Evolutionary conservation across 371 early-diverging fungal genomes (phyloP), one percentile per base, ranked within the genome.

Genomic region (Zopfochytrium polystomum): DNA sequence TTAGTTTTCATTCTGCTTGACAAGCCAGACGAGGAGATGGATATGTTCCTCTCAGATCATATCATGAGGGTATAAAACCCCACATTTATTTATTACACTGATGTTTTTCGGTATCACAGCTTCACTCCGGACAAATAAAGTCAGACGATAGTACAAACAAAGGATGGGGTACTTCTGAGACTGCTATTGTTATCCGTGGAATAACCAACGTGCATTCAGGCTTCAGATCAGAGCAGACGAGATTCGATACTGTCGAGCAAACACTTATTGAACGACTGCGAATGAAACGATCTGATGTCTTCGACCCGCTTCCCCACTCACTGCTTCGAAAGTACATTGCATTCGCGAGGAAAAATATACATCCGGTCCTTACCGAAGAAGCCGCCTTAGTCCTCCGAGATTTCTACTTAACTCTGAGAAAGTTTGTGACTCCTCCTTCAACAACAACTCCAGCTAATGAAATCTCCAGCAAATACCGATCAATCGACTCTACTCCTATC

Each of bases 1-100:
- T 78, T 99, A 58, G 76, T 99, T 2, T 96, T 90, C 66, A 81
- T 99, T 34, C 83, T 99, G 22, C 76, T 96, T 52, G 99, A 99
- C 74, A 83, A 72, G 25, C 79, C 85, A 0, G 75, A 85, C 47
- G 75, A 79, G 49, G 74, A 78, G 29, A 80, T 78, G 82, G 86
- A 86, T 62, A 58, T 60, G 52, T 82, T 83, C 44, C 62, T 85
- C 48, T 80, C 85, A 0, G 82, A 85, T 44, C 85, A 85, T 47
- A 81, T 85, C 6, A 79, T 85, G 74, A 70, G 77, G 34, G 67
- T 85, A 31, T 35, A 32, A 11, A 13, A 32, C 11, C 31, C 27
- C 25, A 5, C 23, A 22, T 52, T 26, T 2, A 22, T 27, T 52
- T 20, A 5, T 55, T 42, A 0, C 2, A 55, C 11, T 15, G 33